These are phyloP conservation scores for Neonectria sp. DNA, from an alignment of 2,329 filamentous ascomycete species.

Conservation along the genomic window DNA sequence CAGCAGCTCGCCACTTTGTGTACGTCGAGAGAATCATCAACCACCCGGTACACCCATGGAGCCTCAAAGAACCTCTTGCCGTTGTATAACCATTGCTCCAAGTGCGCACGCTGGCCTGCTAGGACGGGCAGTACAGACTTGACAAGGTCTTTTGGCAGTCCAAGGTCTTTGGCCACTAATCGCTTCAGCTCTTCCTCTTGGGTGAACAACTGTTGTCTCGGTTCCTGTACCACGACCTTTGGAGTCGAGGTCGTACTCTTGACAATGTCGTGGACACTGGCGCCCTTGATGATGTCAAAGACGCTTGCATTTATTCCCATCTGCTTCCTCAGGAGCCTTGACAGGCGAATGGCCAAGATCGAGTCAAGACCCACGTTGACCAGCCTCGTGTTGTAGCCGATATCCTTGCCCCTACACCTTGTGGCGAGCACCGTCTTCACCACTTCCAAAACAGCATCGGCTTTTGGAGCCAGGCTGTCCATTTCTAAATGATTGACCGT, in stretches of 20 bases:
- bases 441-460: background rate
- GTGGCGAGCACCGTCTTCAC: constrained; percentile 35
- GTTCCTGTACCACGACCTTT: background rate
- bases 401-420: constrained; percentile 24
- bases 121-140: constrained; percentile 37
- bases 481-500: background rate
- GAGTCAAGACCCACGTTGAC: constrained; percentile 44
- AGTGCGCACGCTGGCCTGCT: constrained; percentile 37
- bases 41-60: constrained; percentile 44
- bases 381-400: constrained; percentile 36
- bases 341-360: constrained; percentile 43
- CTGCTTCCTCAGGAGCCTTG: constrained; percentile 35
- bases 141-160: constrained; percentile 17
- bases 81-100: constrained; percentile 42
- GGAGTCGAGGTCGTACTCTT: background rate
- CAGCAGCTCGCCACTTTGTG: constrained; percentile 12
- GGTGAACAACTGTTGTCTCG: background rate
- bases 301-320: constrained; percentile 40
- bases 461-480: background rate
- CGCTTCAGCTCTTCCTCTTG: background rate
- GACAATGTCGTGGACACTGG: background rate
- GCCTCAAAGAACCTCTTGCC: constrained; percentile 47
- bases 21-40: constrained; percentile 27
- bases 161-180: constrained; percentile 1
- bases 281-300: constrained; percentile 11